phyloP scores from a whole-genome alignment of 306 rosid species.

The Medicago truncatula region MtrunA17r5.0-ANR NC_053045.1:9011001-9011500 shows the following conservation, averaged over 20 bases:
- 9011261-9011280: constrained; percentile 82
- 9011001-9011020: too few relatives aligned
- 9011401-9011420: background rate
- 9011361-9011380: constrained; percentile 44
- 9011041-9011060: too few relatives aligned
- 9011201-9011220: constrained; percentile 48
- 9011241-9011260: constrained; percentile 89
- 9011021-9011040: too few relatives aligned
- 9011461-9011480: too few relatives aligned
- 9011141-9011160: too few relatives aligned
- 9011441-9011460: background rate
- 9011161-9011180: background rate
- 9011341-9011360: constrained; percentile 54
- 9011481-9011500: too few relatives aligned
- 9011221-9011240: constrained; percentile 90
- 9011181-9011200: too few relatives aligned
- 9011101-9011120: too few relatives aligned
- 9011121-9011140: too few relatives aligned
- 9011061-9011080: too few relatives aligned
- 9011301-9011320: constrained; percentile 58
- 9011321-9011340: constrained; percentile 67
- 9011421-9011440: background rate
- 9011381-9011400: background rate
- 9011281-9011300: constrained; percentile 60
- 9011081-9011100: too few relatives aligned